Base-by-base conservation (phyloP, 2,329 filamentous ascomycete species). In the Madurella fahalii region DNA sequence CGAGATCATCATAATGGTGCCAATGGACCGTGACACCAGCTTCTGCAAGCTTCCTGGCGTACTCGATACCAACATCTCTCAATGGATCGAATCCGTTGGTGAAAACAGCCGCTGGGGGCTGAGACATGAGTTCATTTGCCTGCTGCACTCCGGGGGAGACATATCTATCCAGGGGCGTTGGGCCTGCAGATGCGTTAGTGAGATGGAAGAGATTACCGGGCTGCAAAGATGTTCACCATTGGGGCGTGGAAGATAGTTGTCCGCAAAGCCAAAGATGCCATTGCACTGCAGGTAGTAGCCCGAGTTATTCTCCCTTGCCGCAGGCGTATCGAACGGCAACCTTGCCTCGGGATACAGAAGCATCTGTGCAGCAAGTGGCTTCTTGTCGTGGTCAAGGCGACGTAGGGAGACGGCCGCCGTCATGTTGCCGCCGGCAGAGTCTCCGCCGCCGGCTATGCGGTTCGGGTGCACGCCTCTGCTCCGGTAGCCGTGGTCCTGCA, bases 11-110 rank as follows among this genome's bases (percentile, higher is more conserved):
- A 16, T 58, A 51, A 32, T 60, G 55, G 18, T 17, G 16, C 58
- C 55, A 59, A 9, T 17, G 37, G 37, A 44, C 20, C 9, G 12
- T 34, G 4, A 51, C 47, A 1, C 52, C 50, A 5, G 47, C 52
- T 1, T 46, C 7, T 12, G 25, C n/a, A 7, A 60, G 51, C 48
- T 58, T 58, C 15, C 17, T 41, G 20, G 56, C 58, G 41, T 58
- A 56, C n/a, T 54, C 51, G 18, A 56, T 56, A 12, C 56, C 58
- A 32, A 51, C 56, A 9, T 60, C 56, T 32, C 58, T 48, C 15
- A 58, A 9, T 3, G 58, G 56, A 34, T 58, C 56, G 25, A 52
- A 60, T 3, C 56, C 56, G 31, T 49, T 56, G 31, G 58, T 60
- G 17, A 58, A 50, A 5, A 60, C 45, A 13, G 37, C 42, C 4